A percentile compares a stretch with the other conserved stretches of the same genome.
These are phyloP conservation scores for Malassezia furfur DNA, from an alignment of 1,284 basidiomycete genomes.

Conservation along the genomic window DNA sequence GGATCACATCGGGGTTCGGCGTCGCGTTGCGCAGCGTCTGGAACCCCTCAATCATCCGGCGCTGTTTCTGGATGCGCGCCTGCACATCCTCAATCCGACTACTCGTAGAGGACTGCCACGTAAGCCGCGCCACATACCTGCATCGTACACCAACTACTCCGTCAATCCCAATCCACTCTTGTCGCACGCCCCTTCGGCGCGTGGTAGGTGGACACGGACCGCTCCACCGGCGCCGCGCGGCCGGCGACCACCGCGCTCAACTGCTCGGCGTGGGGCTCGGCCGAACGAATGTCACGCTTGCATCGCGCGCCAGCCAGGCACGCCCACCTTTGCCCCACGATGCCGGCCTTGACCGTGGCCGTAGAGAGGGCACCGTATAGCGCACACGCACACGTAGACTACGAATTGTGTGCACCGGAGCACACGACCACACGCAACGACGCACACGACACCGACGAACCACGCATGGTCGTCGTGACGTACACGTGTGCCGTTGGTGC, in stretches of 20 bases:
- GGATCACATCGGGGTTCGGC: conserved; percentile 73
- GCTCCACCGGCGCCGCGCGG: background rate
- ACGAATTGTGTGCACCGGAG: background rate
- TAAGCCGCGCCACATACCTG: background rate
- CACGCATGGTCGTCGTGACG: background rate
- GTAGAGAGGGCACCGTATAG: background rate
- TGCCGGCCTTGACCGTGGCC: no score
- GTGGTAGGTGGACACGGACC: conserved; percentile 1
- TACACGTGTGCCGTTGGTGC: background rate
- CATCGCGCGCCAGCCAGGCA: no score
- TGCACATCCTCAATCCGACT: conserved; percentile 78
- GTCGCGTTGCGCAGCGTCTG: conserved; percentile 71
- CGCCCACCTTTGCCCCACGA: no score
- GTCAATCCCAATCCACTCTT: no score
- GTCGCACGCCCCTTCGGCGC: no score
- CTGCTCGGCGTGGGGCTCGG: background rate
- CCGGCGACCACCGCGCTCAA: background rate
- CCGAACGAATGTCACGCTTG: background rate
- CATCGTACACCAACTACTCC: background rate
- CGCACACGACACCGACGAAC: no score
- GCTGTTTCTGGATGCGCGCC: conserved; percentile 80
- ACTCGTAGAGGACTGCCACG: conserved; percentile 55
- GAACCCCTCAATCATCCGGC: conserved; percentile 79
- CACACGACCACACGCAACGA: background rate
- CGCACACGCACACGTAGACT: background rate